Base-by-base conservation (phyloP, 2,329 filamentous ascomycete genomes). In the Calonectria hawksworthii region DNA sequence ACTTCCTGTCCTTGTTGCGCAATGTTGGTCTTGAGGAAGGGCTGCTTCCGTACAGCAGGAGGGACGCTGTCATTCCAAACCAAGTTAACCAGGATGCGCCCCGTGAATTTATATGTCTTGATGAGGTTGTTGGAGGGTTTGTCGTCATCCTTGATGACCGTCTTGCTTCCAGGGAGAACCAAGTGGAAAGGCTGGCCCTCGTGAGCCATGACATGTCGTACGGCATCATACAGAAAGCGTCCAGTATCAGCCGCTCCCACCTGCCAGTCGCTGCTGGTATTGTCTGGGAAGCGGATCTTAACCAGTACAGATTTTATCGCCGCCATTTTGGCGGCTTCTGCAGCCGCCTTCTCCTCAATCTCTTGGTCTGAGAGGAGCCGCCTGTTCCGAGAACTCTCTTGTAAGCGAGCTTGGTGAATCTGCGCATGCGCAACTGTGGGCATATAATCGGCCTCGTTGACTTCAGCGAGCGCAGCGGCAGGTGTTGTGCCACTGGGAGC, bases 241-340 rank as follows among this genome's bases (percentile, higher is more conserved):
- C 93, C 94, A 0, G 94, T 95, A 68, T 96, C 93, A 1, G 87
- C 83, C 26, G 92, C 91, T 1, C 89, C 90, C 78, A 98, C 92
- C n/a, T 89, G 90, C 86, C 93, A 93, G 67, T 95, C 92, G 38
- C 96, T 92, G 68, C 93, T 92, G 72, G 93, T 94, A 79, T 96
- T 94, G 83, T 99, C 96, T 0, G 96, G 96, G 79, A 98, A 96
- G 32, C 96, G 94, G 64, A 98, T 91, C 77, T 94, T 95, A 76
- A 99, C 89, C 34, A 92, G 90, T 38, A 98, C 91, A 38, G 91
- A 91, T 66, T 90, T 92, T 74, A 96, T 89, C 7, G 90, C 89
- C 7, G 93, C 90, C 1, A 96, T 87, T 76, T 89, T 93, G 36
- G 93, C 92, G 61, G 91, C 90, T 68, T 93, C 92, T 28, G 91